Percentiles rank a stretch among this genome's conserved stretches.
Evolutionary conservation across 2,329 filamentous ascomycete genomes (phyloP).

Genomic region (Capronia coronata): DNA sequence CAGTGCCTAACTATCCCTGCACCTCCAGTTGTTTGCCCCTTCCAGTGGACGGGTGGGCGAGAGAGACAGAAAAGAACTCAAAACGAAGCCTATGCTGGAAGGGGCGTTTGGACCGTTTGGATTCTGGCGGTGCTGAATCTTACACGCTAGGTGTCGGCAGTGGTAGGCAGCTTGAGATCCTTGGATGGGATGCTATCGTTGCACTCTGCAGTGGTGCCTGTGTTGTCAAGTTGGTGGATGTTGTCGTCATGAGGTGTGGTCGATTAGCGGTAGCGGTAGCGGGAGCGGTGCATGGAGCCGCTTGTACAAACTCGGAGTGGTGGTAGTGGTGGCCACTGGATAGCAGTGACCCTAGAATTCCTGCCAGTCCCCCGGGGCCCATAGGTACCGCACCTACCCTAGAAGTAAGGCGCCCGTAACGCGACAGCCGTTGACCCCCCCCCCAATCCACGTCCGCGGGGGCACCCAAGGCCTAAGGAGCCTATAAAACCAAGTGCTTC

Average conservation of each 20-base stretch:
- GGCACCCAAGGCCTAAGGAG: background rate
- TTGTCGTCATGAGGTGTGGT: background rate
- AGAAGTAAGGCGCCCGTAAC: slow-evolving; percentile 1
- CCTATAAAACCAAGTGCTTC: background rate
- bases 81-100: background rate
- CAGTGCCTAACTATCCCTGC: background rate
- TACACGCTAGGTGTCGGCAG: background rate
- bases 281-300: background rate
- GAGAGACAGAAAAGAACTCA: background rate
- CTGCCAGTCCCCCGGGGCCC: background rate
- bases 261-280: background rate
- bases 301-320: background rate
- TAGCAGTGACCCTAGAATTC: too few relatives aligned
- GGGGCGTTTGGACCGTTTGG: background rate
- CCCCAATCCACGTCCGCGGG: background rate
- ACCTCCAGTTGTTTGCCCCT: background rate
- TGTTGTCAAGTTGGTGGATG: too few relatives aligned
- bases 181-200: background rate
- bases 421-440: background rate
- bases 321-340: background rate
- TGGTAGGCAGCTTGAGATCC: background rate
- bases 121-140: background rate
- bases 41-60: background rate
- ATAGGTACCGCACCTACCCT: background rate
- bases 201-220: background rate